Percentiles rank a stretch among this genome's conserved stretches.
Conservation (phyloP, 2,329 filamentous ascomycete species). For the Penicillium sp. region DNA sequence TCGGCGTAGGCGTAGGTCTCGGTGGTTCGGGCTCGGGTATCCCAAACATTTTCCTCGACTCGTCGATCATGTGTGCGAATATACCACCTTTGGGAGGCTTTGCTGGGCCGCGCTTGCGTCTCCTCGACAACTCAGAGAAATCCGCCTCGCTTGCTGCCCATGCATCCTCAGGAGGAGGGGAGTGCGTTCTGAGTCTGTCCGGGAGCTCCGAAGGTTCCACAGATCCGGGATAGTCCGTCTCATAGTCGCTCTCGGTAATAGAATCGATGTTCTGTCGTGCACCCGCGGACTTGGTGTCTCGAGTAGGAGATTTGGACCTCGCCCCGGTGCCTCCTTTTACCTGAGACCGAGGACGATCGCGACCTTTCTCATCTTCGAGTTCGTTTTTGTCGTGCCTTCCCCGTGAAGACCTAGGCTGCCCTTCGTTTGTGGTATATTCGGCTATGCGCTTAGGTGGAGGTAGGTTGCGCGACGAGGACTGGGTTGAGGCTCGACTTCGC, state of each 20-base stretch:
- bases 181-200: conserved; percentile 25
- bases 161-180: conserved; percentile 29
- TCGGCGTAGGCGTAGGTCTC: conserved; percentile 41
- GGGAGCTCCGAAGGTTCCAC: conserved; percentile 24
- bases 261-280: conserved; percentile 17
- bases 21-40: conserved; percentile 38
- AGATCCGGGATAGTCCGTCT: conserved; percentile 22
- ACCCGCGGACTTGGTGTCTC: conserved; percentile 23
- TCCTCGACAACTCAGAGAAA: conserved; percentile 39
- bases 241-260: conserved; percentile 22
- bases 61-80: conserved; percentile 44
- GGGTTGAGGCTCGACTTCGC: conserved; percentile 47
- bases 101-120: conserved; percentile 32
- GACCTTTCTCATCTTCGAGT: conserved; percentile 21
- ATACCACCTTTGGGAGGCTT: conserved; percentile 43
- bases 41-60: conserved; percentile 47
- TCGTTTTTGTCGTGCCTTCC: conserved; percentile 27
- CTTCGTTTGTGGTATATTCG: conserved; percentile 36
- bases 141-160: conserved; percentile 41
- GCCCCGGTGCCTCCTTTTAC: conserved; percentile 30
- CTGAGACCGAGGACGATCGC: conserved; percentile 24
- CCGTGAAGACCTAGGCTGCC: conserved; percentile 22
- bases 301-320: conserved; percentile 22
- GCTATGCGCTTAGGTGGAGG: conserved; percentile 44
- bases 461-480: conserved; percentile 40